phyloP scores from a whole-genome alignment of 441 rosid species.

The Croton setiger region DNA sequence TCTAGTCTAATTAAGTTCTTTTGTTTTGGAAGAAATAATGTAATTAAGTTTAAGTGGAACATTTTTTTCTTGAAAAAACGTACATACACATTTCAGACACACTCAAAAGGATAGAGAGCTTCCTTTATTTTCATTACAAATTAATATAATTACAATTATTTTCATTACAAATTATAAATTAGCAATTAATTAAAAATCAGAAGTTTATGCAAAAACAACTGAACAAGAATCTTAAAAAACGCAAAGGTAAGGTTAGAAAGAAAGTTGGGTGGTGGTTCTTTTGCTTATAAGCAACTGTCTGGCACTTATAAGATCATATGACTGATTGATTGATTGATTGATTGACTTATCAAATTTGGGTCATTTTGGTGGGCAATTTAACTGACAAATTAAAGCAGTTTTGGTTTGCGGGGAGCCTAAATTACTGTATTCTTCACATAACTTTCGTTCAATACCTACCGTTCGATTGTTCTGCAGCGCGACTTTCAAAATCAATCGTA shows the following conservation, averaged over 20 bases:
- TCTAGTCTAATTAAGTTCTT: too few relatives aligned
- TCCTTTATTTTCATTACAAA: too few relatives aligned
- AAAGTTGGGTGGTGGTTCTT: not conserved
- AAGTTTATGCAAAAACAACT: too few relatives aligned
- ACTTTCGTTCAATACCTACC: not conserved
- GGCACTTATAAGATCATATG: constrained; percentile 3
- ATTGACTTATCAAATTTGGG: constrained; percentile 15
- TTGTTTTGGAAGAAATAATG: too few relatives aligned
- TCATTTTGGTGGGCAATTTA: constrained; percentile 10
- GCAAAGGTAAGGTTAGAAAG: not conserved
- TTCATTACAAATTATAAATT: too few relatives aligned
- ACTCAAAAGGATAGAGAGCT: too few relatives aligned
- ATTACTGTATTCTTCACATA: not conserved
- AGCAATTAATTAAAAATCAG: too few relatives aligned
- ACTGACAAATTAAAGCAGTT: constrained; percentile 14
- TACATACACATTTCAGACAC: too few relatives aligned
- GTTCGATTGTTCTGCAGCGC: not conserved
- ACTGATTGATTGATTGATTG: constrained; percentile 25
- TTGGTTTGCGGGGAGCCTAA: not conserved
- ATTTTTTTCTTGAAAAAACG: too few relatives aligned
- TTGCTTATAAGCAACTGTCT: not conserved
- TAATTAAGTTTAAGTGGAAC: too few relatives aligned
- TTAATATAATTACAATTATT: too few relatives aligned
- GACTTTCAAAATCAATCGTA: not conserved
- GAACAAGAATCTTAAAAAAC: not conserved